A percentile compares a stretch with the other conserved stretches of the same genome.
Conservation (phyloP, 495 filamentous ascomycete species). For the Chaetomium fimeti region DNA sequence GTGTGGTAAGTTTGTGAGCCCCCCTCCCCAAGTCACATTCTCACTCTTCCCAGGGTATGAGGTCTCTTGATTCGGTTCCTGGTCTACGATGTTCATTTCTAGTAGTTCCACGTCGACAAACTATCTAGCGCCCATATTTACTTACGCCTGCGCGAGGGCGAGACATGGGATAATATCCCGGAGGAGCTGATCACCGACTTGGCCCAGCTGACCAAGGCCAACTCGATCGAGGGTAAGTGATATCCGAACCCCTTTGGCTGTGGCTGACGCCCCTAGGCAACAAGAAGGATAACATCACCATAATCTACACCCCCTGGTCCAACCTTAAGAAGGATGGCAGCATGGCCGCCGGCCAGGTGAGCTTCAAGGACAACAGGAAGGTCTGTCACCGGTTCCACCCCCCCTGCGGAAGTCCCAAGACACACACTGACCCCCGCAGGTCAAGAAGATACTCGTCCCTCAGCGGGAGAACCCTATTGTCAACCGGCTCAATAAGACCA, state of each 20-base stretch:
- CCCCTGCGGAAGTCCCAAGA: not conserved
- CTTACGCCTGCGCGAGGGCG: constrained; percentile 74
- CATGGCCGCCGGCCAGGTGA: constrained; percentile 93
- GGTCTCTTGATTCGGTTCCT: not conserved
- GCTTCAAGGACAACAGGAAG: constrained; percentile 87
- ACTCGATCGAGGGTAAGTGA: constrained; percentile 87
- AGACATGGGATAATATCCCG: constrained; percentile 82
- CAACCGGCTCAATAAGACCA: constrained; percentile 96
- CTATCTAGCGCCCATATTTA: constrained; percentile 96
- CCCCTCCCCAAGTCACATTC: not conserved
- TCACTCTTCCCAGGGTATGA: constrained; percentile 20
- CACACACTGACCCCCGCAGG: not conserved
- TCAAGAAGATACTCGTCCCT: constrained; percentile 73
- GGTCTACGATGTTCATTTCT: constrained; percentile 16
- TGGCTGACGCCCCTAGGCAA: constrained; percentile 53
- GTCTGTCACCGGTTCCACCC: constrained; percentile 30
- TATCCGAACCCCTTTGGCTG: constrained; percentile 36
- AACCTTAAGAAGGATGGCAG: constrained; percentile 94
- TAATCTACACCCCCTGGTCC: constrained; percentile 98
- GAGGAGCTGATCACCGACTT: constrained; percentile 76
- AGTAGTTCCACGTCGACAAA: constrained; percentile 95
- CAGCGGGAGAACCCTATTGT: constrained; percentile 82
- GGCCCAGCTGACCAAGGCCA: constrained; percentile 94
- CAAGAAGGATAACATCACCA: constrained; percentile 95
- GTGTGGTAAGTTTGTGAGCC: constrained; percentile 65